Evolutionary conservation across 192 early-diverging fungal genomes (phyloP).

Genomic region (Borealophlyctis nickersoniae): DNA sequence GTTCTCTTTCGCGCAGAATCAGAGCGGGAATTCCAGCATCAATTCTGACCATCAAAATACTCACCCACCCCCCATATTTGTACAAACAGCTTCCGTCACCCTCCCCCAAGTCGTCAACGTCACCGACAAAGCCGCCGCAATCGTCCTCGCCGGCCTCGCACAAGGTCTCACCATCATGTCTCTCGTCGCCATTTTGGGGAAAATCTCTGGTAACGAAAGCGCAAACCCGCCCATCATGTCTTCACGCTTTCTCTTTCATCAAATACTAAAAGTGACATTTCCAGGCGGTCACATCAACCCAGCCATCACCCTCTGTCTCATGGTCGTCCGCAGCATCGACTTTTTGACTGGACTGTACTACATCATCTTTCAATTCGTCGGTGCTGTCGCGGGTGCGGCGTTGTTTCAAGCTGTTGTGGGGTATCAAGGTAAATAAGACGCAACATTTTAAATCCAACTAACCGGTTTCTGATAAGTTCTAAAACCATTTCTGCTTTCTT

Average conservation of each 20-base stretch:
- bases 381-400: constrained; percentile 16
- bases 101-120: background rate
- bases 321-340: constrained; percentile 17
- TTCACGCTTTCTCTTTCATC: too few relatives aligned
- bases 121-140: background rate
- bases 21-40: background rate
- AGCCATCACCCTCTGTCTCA: constrained; percentile 16
- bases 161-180: constrained; percentile 20
- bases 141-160: constrained; percentile 10
- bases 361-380: constrained; percentile 13
- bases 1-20: background rate
- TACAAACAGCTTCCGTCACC: constrained; percentile 11
- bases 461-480: too few relatives aligned
- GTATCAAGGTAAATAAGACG: background rate
- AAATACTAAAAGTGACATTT: too few relatives aligned
- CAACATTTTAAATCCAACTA: too few relatives aligned
- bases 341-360: constrained; percentile 10
- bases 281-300: constrained; percentile 22
- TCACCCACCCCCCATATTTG: background rate
- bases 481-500: too few relatives aligned
- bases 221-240: too few relatives aligned
- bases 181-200: constrained; percentile 9
- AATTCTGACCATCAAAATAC: background rate
- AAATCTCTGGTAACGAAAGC: constrained; percentile 10
- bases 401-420: constrained; percentile 8